phyloP scores from a whole-genome alignment of 805 yeast genomes.

The Starmerella bacillaris region DNA sequence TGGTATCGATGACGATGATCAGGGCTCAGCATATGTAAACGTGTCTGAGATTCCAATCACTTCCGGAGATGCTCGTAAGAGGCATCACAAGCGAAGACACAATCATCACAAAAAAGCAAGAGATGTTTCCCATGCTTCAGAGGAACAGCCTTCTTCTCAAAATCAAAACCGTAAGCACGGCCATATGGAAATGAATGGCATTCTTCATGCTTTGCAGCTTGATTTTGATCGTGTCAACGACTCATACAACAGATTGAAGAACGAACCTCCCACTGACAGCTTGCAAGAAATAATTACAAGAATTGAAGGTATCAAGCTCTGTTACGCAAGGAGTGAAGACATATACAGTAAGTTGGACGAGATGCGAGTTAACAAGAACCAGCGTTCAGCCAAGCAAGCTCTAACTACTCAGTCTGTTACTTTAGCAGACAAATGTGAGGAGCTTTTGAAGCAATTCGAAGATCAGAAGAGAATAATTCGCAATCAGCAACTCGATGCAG shows the following conservation, averaged over 20 bases:
- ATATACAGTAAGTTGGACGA: constrained; percentile 11
- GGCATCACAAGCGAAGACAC: background rate
- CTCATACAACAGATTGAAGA: constrained; percentile 1
- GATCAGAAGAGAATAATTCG: constrained; percentile 2
- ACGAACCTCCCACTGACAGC: background rate
- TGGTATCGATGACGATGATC: constrained; percentile 4
- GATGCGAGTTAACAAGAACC: constrained; percentile 6
- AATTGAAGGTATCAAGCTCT: constrained; percentile 5
- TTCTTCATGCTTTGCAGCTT: constrained; percentile 2
- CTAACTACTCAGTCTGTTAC: constrained; percentile 12
- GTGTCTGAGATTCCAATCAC: background rate
- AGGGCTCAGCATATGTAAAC: constrained; percentile 2
- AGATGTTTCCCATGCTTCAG: background rate
- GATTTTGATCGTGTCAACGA: constrained; percentile 8
- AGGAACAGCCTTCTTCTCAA: background rate
- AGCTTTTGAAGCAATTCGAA: constrained; percentile 1
- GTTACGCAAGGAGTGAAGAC: constrained; percentile 8
- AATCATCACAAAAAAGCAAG: background rate
- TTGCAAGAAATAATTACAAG: constrained; percentile 4
- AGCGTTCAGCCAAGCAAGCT: constrained; percentile 11
- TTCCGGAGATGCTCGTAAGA: background rate
- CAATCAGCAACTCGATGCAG: background rate
- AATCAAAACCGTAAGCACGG: too few relatives aligned
- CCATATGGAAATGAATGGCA: constrained; percentile 1
- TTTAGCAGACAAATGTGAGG: constrained; percentile 12